A percentile compares a stretch with the other conserved stretches of the same genome.
Evolutionary conservation across 2,329 filamentous ascomycete genomes (phyloP).

Genomic region (Diplodia intermedia): DNA sequence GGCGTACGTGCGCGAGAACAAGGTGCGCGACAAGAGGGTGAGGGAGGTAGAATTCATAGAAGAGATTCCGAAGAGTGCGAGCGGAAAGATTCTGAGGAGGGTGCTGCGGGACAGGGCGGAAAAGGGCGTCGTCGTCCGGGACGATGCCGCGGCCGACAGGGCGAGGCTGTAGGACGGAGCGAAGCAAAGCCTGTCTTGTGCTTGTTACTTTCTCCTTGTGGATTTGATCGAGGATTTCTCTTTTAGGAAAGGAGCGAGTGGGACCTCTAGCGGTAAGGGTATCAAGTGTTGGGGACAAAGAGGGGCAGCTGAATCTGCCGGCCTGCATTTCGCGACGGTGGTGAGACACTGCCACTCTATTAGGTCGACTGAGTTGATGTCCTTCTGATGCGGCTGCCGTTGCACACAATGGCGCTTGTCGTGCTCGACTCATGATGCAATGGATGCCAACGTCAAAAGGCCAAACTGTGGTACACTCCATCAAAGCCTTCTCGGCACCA

Average conservation of each 20-base stretch:
- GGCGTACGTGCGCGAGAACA: conserved; percentile 52
- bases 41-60: conserved; percentile 55
- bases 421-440: neutral
- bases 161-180: conserved; percentile 50
- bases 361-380: neutral
- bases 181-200: neutral
- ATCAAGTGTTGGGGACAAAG: neutral
- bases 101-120: conserved; percentile 48
- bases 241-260: neutral
- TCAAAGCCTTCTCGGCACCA: neutral
- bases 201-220: too few relatives aligned
- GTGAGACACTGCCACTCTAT: neutral
- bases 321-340: too few relatives aligned
- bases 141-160: conserved; percentile 36
- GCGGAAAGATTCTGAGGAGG: conserved; percentile 57
- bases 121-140: conserved; percentile 40
- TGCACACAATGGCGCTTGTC: neutral
- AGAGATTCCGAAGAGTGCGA: conserved; percentile 56
- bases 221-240: too few relatives aligned
- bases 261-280: too few relatives aligned
- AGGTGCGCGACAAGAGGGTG: conserved; percentile 56
- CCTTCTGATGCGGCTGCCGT: too few relatives aligned
- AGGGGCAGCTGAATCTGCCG: neutral
- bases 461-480: neutral
- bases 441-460: too few relatives aligned